Percentiles rank a stretch among this genome's conserved stretches.
Conservation (phyloP, 371 early-diverging fungal genomes). For the Actinomucor elegans region DNA sequence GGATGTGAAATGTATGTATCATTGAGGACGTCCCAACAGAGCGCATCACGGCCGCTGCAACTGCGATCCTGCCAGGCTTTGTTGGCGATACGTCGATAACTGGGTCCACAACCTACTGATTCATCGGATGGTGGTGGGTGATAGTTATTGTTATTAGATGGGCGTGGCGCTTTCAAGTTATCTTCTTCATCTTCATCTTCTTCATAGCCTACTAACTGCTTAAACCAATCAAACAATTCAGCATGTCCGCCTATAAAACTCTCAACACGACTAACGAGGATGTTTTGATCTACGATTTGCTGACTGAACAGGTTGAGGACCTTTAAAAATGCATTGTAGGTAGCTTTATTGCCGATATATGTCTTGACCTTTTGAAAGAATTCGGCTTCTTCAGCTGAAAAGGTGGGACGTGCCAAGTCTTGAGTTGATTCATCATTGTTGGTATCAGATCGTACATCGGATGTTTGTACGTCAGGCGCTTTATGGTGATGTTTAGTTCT, state of each 20-base stretch:
- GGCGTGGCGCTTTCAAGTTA: slow-evolving; percentile 31
- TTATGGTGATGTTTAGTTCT: background rate
- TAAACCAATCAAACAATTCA: slow-evolving; percentile 93
- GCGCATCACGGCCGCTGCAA: slow-evolving; percentile 91
- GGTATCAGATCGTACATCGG: slow-evolving; percentile 5
- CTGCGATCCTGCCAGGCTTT: slow-evolving; percentile 40
- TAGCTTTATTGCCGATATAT: slow-evolving; percentile 77
- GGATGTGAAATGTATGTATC: slow-evolving; percentile 96
- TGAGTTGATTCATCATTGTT: background rate
- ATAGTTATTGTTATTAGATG: slow-evolving; percentile 39
- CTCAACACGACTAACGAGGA: slow-evolving; percentile 81
- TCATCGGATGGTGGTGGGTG: background rate
- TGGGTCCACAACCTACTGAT: slow-evolving; percentile 53
- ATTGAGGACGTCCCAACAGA: slow-evolving; percentile 95
- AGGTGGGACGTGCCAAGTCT: slow-evolving; percentile 23
- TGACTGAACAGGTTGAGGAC: slow-evolving; percentile 95
- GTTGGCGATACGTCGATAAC: slow-evolving; percentile 64
- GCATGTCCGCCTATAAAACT: slow-evolving; percentile 74
- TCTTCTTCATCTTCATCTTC: slow-evolving; percentile 48
- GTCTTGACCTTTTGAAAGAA: slow-evolving; percentile 90
- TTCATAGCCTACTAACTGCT: slow-evolving; percentile 89
- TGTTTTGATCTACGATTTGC: slow-evolving; percentile 85
- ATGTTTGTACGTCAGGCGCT: background rate
- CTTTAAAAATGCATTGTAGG: slow-evolving; percentile 97
- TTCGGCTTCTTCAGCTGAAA: slow-evolving; percentile 75